Base-by-base conservation (phyloP, 2,329 filamentous ascomycete species). In the Pyricularia sp. region DNA sequence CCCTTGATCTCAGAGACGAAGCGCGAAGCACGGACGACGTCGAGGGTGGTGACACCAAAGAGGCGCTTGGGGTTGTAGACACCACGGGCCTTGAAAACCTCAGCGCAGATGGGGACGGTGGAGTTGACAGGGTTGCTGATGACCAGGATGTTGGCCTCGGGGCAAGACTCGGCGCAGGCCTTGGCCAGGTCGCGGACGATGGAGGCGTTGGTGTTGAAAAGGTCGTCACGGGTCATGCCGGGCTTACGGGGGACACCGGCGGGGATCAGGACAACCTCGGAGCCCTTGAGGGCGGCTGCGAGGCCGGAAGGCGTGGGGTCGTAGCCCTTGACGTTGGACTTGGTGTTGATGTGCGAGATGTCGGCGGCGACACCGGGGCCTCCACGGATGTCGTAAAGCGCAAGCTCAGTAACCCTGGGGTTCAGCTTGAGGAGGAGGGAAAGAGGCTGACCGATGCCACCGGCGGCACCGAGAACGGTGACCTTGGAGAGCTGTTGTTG, bases 101-200 rank as follows among this genome's bases (percentile, higher is more conserved):
- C 95, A 75, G 94, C 95, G 72, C 95, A 92, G 78, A 99, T 97
- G 72, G 95, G 95, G 70, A 99, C 95, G 69, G 95, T 99, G 68
- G 93, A 97, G 90, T 99, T 99, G 82, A 99, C 95, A 70, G 95
- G 95, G 88, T 99, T 99, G 77, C 94, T 98, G 82, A 99, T 99
- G 84, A 99, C 90, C 73, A 98, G 89, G 79, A 97, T 89, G 83
- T 90, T 97, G 69, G 95, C 95, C 80, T 97, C 96, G 79, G 95
- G 95, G 79, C 90, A 90, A 77, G 91, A 88, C 79, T 97, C 90
- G 75, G 94, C 93, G 76, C 93, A 88, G 68, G 92, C 90, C 85
- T 97, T 91, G 75, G 96, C 90, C 74, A 99, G 87, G 75, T 92
- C 93, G 83, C 95, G 93, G 78, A 99, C 95, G 78, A 99, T 99